A percentile compares a stretch with the other conserved stretches of the same genome.
Conservation (phyloP, 1,139 yeast genomes). For the Yamadazyma kanchanaburiensis region DNA sequence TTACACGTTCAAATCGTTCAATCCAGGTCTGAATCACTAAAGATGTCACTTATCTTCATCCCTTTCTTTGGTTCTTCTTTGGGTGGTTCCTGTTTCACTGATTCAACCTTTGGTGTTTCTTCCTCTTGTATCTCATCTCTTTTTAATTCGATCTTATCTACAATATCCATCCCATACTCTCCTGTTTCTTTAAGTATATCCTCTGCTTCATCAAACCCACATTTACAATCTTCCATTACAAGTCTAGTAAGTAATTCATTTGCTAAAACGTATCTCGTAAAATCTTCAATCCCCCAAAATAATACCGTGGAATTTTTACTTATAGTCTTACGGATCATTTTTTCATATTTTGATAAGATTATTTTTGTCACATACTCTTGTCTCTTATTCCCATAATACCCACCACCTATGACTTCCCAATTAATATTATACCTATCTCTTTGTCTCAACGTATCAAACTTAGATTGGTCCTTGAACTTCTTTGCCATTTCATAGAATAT, state of each 20-base stretch:
- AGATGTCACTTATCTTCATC: constrained; percentile 1
- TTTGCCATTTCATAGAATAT: constrained; percentile 49
- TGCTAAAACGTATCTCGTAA: constrained; percentile 56
- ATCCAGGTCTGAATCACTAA: no score
- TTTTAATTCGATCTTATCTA: constrained; percentile 36
- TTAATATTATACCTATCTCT: constrained; percentile 47
- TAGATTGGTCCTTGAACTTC: constrained; percentile 30
- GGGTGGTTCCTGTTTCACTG: no score
- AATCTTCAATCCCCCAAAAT: constrained; percentile 61
- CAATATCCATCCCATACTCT: constrained; percentile 54
- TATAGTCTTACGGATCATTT: constrained; percentile 22
- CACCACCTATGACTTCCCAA: constrained; percentile 50
- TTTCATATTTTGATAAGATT: constrained; percentile 25
- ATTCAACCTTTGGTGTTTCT: not conserved
- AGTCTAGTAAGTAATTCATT: constrained; percentile 58
- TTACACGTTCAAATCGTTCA: no score
- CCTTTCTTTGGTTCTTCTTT: no score
- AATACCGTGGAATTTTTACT: constrained; percentile 40
- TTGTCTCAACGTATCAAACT: constrained; percentile 42
- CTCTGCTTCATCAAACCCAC: constrained; percentile 41
- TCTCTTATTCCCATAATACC: constrained; percentile 59
- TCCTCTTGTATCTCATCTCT: constrained; percentile 12
- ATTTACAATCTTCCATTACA: constrained; percentile 44
- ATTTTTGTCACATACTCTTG: constrained; percentile 48
- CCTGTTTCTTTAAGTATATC: constrained; percentile 42